Evolutionary conservation across 148 eudicot genomes (phyloP).

Genomic region (Agrostemma githago): DNA sequence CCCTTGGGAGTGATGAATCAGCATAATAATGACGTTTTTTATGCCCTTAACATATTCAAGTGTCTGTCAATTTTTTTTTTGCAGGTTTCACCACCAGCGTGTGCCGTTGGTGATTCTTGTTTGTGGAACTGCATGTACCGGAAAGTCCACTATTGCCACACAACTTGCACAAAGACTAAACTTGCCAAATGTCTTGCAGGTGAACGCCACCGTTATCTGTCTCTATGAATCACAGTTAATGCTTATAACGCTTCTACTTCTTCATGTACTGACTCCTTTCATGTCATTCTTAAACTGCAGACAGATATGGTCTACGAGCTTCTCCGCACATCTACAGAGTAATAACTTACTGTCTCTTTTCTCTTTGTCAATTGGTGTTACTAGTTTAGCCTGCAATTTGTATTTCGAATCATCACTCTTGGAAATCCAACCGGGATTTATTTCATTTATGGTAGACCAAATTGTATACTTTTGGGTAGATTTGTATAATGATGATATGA

Average conservation of each 20-base stretch:
- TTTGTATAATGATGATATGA: conserved; percentile 15
- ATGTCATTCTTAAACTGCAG: conserved; percentile 46
- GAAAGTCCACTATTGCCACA: conserved; percentile 97
- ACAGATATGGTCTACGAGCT: conserved; percentile 98
- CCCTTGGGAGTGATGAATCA: background rate
- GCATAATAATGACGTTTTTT: background rate
- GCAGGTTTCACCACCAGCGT: conserved; percentile 96
- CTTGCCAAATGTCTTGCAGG: conserved; percentile 97
- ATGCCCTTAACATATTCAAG: background rate
- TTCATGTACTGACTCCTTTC: conserved; percentile 15
- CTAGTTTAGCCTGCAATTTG: background rate
- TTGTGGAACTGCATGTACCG: conserved; percentile 98
- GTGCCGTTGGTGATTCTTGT: conserved; percentile 97
- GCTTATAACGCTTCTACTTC: background rate
- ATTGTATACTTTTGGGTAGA: no score
- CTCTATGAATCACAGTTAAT: conserved; percentile 10
- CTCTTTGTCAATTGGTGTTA: conserved; percentile 8
- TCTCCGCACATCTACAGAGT: conserved; percentile 98
- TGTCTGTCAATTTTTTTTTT: conserved; percentile 18
- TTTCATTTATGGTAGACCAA: background rate
- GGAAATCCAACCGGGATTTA: background rate
- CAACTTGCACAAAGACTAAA: conserved; percentile 98
- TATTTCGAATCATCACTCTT: background rate
- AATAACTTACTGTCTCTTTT: conserved; percentile 21
- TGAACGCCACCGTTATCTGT: conserved; percentile 19